Evolutionary conservation across 441 rosid genomes (phyloP), one percentile per base, ranked within the genome.

Genomic region (Adansonia madagascariensis): DNA sequence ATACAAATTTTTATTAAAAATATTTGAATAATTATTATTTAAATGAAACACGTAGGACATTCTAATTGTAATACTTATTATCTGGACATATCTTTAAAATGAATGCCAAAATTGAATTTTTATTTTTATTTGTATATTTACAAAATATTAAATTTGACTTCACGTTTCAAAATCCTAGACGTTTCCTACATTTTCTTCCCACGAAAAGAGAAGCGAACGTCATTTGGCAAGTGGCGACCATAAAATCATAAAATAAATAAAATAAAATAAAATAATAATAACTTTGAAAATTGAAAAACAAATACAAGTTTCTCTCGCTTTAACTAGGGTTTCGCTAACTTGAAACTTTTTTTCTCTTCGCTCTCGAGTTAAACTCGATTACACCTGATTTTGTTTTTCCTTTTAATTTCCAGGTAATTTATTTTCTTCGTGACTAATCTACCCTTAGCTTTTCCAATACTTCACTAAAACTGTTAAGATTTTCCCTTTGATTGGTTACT

Each of bases 241-340:
- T 53, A 53, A 55, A 55, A 55, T 55, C 9, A 55, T 55, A 55
- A 56, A 56, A 17, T 18, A 17, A 56, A 18, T 17, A 17, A 55
- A 31, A 31, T 17, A 17, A 55, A 31, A 31, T 31, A 31, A 31
- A 27, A 27, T 31, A 31, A 56, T 56, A 56, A 2, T 7, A 56
- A 18, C 11, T 7, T 17, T 18, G 1, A 56, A 17, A 56, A 56
- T 17, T 46, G 18, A 49, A 68, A 12, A 69, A 22, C 2, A 15
- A 71, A n/a, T 6, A 9, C 24, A 6, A 9, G 74, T 52, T 52
- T 39, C 27, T 27, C 27, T 52, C 3, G 61, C 47, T 53, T 31
- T 22, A 69, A 17, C 50, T 71, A 71, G 75, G 75, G 75, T 71
- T 71, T 71, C 75, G 49, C 62, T 39, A n/a, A n/a, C 31, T 71